Evolutionary conservation across 768 basidiomycete species (phyloP), one percentile per base, ranked within the genome.

Genomic region (Chalciporus pseudorubinellus): DNA sequence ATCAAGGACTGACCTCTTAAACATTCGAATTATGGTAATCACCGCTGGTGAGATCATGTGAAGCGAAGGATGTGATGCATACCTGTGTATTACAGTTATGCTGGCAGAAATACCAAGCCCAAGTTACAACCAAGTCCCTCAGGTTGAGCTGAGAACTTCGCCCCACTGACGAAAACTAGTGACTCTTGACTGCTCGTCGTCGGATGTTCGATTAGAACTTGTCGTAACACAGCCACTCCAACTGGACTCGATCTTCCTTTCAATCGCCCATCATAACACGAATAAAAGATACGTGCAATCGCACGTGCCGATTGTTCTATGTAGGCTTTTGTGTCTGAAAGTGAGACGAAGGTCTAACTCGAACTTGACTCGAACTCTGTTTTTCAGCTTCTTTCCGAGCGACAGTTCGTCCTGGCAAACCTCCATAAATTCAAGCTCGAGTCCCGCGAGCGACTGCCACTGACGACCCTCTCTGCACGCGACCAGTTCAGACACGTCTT

Each of bases 401-500:
- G 61, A 12, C 63, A 66, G 57, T 33, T 58, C 64, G 59, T 66
- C 56, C 68, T 68, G 67, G 67, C 66, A 8, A 59, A 64, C 44
- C 58, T 70, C 22, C 14, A 50, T 41, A 47, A 29, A 13, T 66
- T 59, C 59, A 68, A 55, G 50, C 59, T 57, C 50, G 53, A 66
- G 22, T 57, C 56, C 29, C 68, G 69, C 28, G 61, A 66, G 44
- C 70, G 64, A 29, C 60, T 68, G 3, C 70, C 71, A 10, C 72
- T 77, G 45, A 80, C 83, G 29, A 74, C 74, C 0, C 69, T 80
- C 33, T 73, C 83, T 2, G 56, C 80, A 4, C 64, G 68, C 47
- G 75, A 80, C 38, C 81, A 86, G 59, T 85, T 88, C 58, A 72
- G 72, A 51, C 80, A 79, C 61, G 77, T 79, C 48, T 66, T 85